These are phyloP conservation scores for Penicillium canescens DNA, from an alignment of 495 filamentous ascomycete species.

Conservation along the genomic window DNA sequence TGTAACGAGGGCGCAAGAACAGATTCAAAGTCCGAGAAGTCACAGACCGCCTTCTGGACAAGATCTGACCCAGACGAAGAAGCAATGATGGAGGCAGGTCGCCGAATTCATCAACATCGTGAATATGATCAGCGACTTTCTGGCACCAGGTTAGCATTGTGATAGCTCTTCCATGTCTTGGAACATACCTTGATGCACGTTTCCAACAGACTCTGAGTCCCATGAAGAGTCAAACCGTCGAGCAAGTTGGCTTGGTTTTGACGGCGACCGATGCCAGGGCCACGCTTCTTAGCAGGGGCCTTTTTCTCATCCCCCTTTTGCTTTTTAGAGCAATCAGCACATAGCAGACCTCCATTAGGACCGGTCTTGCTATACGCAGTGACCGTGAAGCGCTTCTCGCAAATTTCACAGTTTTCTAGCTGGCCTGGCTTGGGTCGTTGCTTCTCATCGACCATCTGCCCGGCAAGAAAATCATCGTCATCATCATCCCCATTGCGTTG, in stretches of 20 bases:
- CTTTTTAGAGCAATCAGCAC: constrained; percentile 80
- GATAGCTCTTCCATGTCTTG: neutral
- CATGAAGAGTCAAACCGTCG: constrained; percentile 67
- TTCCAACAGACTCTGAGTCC: constrained; percentile 72
- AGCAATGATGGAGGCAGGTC: constrained; percentile 69
- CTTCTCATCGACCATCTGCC: constrained; percentile 61
- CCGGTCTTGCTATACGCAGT: constrained; percentile 86
- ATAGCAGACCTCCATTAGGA: constrained; percentile 80
- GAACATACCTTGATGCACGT: constrained; percentile 68
- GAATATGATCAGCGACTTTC: constrained; percentile 79
- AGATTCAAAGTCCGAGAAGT: constrained; percentile 69
- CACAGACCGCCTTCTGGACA: constrained; percentile 76
- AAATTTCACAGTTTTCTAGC: constrained; percentile 82
- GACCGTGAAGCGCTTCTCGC: constrained; percentile 88
- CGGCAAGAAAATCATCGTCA: constrained; percentile 49
- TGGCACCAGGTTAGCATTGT: constrained; percentile 15
- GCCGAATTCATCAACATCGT: constrained; percentile 80
- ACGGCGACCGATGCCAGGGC: constrained; percentile 53
- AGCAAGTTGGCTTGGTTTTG: constrained; percentile 76
- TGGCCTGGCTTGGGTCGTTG: constrained; percentile 76
- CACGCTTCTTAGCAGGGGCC: constrained; percentile 60
- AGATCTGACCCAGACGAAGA: constrained; percentile 73
- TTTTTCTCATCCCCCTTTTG: constrained; percentile 64
- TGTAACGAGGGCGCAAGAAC: constrained; percentile 69
- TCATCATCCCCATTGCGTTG: constrained; percentile 48